phyloP scores from a whole-genome alignment of 345 rosid species.

The Syzygium oleosum region DNA sequence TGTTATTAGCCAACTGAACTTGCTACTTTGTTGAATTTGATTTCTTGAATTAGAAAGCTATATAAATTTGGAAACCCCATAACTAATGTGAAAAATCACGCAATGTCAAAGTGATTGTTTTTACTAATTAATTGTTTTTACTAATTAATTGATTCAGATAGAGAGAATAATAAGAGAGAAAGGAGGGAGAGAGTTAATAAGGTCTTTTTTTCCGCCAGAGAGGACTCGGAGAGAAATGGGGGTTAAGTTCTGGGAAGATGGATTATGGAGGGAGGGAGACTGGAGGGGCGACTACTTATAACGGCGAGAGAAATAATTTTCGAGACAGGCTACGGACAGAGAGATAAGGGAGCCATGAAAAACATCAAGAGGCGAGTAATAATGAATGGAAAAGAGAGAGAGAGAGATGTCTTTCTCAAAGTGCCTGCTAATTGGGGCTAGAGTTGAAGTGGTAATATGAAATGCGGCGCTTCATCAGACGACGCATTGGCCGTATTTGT shows the following conservation, averaged over 20 bases:
- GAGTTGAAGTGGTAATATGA: not conserved
- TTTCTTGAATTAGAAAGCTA: no score
- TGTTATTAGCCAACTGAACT: no score
- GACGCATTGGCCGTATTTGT: constrained; percentile 3
- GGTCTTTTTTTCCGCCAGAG: not conserved
- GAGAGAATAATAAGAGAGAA: not conserved
- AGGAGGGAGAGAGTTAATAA: not conserved
- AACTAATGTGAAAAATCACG: no score
- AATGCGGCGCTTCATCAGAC: not conserved
- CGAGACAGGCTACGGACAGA: constrained; percentile 1
- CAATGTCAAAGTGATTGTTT: no score
- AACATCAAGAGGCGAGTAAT: not conserved
- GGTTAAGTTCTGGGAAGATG: not conserved
- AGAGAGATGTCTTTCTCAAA: not conserved
- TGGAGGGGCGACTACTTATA: not conserved
- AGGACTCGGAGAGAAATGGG: not conserved
- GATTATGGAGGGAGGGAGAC: not conserved
- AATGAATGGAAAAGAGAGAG: not conserved
- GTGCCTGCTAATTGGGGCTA: not conserved
- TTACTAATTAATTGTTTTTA: not conserved
- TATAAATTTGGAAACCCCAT: no score
- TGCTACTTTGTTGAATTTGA: no score
- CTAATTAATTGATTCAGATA: not conserved
- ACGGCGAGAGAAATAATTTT: not conserved
- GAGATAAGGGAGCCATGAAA: constrained; percentile 5